phyloP scores from a whole-genome alignment of 768 basidiomycete species.

The Russula foetens region DNA sequence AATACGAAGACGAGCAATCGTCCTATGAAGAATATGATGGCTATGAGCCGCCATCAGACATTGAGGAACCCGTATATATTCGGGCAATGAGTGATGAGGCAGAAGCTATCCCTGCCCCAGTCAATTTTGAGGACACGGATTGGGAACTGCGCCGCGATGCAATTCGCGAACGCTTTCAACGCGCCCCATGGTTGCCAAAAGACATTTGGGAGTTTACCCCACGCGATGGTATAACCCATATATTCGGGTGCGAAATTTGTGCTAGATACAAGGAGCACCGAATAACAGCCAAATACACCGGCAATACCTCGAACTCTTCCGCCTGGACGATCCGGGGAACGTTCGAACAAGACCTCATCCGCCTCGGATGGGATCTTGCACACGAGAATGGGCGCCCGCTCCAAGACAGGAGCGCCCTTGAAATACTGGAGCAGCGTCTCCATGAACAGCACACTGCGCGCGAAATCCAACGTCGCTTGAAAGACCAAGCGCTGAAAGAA shows the following conservation, averaged over 20 bases:
- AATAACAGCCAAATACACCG: not conserved
- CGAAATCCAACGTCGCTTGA: too few relatives aligned
- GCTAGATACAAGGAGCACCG: not conserved
- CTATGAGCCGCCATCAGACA: not conserved
- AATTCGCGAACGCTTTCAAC: not conserved
- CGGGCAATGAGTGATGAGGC: not conserved
- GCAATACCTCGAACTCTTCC: not conserved
- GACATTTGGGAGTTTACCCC: not conserved
- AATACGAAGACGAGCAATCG: not conserved
- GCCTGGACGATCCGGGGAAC: not conserved
- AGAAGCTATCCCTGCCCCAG: accelerated
- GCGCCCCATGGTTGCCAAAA: not conserved
- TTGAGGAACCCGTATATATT: not conserved
- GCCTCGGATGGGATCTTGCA: not conserved
- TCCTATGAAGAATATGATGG: not conserved
- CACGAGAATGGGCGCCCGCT: not conserved
- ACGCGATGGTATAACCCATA: not conserved
- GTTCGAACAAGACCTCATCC: not conserved
- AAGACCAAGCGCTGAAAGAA: too few relatives aligned
- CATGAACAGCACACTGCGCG: too few relatives aligned
- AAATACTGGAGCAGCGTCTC: too few relatives aligned
- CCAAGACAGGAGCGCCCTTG: too few relatives aligned
- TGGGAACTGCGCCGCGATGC: not conserved
- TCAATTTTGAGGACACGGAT: not conserved
- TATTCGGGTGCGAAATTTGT: not conserved